Percentiles rank a stretch among this genome's conserved stretches.
Evolutionary conservation across 768 basidiomycete genomes (phyloP).

Genomic region (Russula lepida): DNA sequence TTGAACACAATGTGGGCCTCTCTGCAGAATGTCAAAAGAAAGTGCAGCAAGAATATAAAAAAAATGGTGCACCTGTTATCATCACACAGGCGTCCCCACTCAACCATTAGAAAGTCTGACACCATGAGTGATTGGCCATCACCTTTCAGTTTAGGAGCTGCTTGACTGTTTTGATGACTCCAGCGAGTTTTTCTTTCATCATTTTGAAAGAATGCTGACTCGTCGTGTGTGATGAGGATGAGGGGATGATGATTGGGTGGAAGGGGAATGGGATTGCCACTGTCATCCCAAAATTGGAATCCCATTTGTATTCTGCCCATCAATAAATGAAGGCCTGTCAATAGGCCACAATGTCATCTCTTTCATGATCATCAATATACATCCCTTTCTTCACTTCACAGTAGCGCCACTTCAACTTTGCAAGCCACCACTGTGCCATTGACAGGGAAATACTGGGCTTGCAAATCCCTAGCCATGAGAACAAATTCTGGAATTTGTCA

Average conservation of each 20-base stretch:
- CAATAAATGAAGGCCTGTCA: neutral
- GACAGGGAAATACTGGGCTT: neutral
- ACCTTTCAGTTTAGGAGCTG: neutral
- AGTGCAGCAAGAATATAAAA: too few species aligned
- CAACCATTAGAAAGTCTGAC: neutral
- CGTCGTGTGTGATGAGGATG: too few species aligned
- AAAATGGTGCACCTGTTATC: neutral
- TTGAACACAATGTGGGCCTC: too few species aligned
- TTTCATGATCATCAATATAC: too few species aligned
- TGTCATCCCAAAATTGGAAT: too few species aligned
- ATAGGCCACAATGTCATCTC: neutral
- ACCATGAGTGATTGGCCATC: neutral
- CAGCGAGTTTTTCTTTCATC: too few species aligned
- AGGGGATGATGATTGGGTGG: neutral
- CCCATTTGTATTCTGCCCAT: neutral
- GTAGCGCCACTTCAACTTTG: neutral
- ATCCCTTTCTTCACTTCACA: neutral
- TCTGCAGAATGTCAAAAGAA: too few species aligned
- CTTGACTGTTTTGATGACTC: neutral
- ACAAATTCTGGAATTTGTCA: neutral
- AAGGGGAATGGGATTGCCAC: neutral
- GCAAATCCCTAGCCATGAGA: neutral
- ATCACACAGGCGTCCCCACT: neutral
- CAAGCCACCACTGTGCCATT: neutral
- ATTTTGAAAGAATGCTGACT: neutral